Evolutionary conservation across 208 protist species (phyloP).

Genomic region (Trypanosoma melophagium): DNA sequence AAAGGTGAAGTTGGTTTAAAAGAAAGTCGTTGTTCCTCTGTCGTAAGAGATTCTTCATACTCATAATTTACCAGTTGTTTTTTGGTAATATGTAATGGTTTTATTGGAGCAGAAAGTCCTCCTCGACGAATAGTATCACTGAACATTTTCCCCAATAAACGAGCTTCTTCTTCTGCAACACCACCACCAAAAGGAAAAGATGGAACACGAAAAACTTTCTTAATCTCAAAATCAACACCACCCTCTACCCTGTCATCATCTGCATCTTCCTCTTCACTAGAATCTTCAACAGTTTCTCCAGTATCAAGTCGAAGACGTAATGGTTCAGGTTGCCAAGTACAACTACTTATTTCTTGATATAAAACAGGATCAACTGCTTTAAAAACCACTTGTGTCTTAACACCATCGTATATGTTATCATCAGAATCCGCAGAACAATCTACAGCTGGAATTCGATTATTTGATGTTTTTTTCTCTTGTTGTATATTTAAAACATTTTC

Average conservation of each 20-base stretch:
- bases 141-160: constrained; percentile 53
- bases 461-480: constrained; percentile 3
- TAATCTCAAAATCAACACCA: constrained; percentile 2
- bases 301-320: constrained; percentile 45
- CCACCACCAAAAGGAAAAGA: constrained; percentile 86
- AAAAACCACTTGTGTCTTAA: constrained; percentile 77
- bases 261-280: constrained; percentile 33
- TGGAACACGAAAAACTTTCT: constrained; percentile 64
- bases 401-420: constrained; percentile 69
- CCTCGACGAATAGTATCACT: constrained; percentile 24
- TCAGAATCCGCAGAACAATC: constrained; percentile 39
- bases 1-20: constrained; percentile 74
- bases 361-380: constrained; percentile 57
- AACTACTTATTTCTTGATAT: constrained; percentile 62
- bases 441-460: not conserved
- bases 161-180: constrained; percentile 65
- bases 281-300: constrained; percentile 24
- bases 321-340: constrained; percentile 76
- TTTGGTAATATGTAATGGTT: constrained; percentile 45
- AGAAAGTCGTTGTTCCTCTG: constrained; percentile 28
- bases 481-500: not conserved
- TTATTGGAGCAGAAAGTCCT: constrained; percentile 27
- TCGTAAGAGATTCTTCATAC: constrained; percentile 46
- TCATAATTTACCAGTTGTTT: constrained; percentile 35
- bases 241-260: constrained; percentile 31